Base-by-base conservation (phyloP, 352 stramenopile genomes). In the Discostella stelligera region DNA sequence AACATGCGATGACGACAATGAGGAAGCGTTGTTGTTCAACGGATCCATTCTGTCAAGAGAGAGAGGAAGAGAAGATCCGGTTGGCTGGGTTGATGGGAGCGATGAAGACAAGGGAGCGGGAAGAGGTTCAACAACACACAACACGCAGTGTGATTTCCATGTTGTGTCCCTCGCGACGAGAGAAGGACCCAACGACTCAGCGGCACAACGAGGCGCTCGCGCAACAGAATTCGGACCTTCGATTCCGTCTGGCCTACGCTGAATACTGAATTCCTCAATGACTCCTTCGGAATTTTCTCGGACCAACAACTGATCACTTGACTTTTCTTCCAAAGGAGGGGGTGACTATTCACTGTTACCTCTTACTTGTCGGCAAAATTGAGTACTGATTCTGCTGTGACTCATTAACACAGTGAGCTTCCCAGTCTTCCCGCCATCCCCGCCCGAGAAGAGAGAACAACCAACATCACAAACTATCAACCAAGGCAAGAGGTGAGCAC, bases 231-330 rank as follows among this genome's bases (percentile, higher is more conserved):
- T 44, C 37, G 37, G 13, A 14, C 37, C 4, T 10, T 3, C 37
- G 13, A 8, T 44, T 8, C 37, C 10, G 50, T 32, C 23, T 58
- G 18, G 2, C 37, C 37, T 59, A 8, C 21, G 52, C 8, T 7
- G 18, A 23, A 62, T 62, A 62, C 54, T 62, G 54, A 62, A 25
- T 62, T 62, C 54, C 54, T 62, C 37, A 13, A 11, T 44, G 4
- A 8, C 7, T 10, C 4, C 37, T 10, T 10, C 37, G 11, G 37
- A 44, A 44, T 44, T 44, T 44, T 44, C 37, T 44, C 37, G n/a
- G n/a, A n/a, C 46, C 89, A 79, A 56, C 77, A 32, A 88, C 82
- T 63, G 83, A n/a, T n/a, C n/a, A n/a, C n/a, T n/a, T 44, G 37
- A 44, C 37, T 44, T 44, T 44, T 44, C 37, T 44, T 44, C 37